Base-by-base conservation (phyloP, 2,329 filamentous ascomycete species). In the Bipolaris gigantea region DNA sequence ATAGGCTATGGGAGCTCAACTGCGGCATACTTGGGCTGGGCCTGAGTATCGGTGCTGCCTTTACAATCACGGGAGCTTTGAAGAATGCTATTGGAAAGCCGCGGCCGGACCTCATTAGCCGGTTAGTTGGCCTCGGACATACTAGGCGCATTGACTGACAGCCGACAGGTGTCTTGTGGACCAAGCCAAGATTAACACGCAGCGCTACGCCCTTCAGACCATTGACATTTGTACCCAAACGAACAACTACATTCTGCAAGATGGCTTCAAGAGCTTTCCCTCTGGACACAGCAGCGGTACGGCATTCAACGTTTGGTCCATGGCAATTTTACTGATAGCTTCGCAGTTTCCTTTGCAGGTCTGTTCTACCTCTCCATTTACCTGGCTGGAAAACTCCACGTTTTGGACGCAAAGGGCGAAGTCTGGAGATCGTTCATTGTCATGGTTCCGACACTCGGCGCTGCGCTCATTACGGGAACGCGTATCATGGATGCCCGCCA, bases 401-500 rank as follows among this genome's bases (percentile, higher is more conserved):
- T 85, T 21, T 74, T 85, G 62, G 83, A 85, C 67, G 83, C 82
- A 50, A 80, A 81, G 56, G 83, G 83, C 30, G 83, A 85, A 65
- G 81, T 83, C 15, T 85, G 83, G 83, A 84, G 84, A 63, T 72
- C 80, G 2, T 77, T 84, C 50, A 65, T 85, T 19, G 77, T 84
- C 35, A 72, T 83, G 55, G 71, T 81, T 4, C 83, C 83, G 1
- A 75, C 78, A 9, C 75, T 85, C 15, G 81, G 75, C 19, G 83
- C 83, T 16, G 76, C 77, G 10, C 75, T 85, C 38, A 77, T 85
- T 48, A 81, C 83, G 5, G 79, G 81, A 34, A 80, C 80, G 13
- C 79, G 83, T 40, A 85, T 85, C 52, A 85, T 85, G 83, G 83
- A 85, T 61, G 82, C 82, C 19, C 78, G 83, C 15, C 83, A 85